Evolutionary conservation across 1,284 basidiomycete genomes (phyloP).

Genomic region (Xanthoconium separans): DNA sequence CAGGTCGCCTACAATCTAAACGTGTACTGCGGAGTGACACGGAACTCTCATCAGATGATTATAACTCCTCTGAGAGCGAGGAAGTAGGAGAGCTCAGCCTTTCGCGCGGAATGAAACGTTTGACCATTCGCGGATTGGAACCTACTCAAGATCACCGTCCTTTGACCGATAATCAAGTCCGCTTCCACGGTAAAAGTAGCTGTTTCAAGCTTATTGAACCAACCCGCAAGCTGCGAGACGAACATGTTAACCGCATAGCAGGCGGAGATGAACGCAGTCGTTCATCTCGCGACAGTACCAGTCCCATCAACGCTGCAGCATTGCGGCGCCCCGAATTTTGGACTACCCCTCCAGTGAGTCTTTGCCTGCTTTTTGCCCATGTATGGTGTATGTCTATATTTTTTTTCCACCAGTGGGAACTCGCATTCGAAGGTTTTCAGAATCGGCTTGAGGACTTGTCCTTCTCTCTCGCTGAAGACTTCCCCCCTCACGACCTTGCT

Average conservation of each 20-base stretch:
- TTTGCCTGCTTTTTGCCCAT: background rate
- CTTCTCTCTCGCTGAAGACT: conserved; percentile 40
- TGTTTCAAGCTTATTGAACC: conserved; percentile 52
- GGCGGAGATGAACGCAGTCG: conserved; percentile 17
- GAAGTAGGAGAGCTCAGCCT: conserved; percentile 38
- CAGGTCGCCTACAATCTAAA: conserved; percentile 9
- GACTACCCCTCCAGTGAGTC: conserved; percentile 36
- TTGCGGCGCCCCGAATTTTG: conserved; percentile 35
- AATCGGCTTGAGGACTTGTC: conserved; percentile 37
- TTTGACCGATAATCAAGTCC: conserved; percentile 37
- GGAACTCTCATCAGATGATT: conserved; percentile 35
- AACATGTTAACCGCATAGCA: conserved; percentile 38
- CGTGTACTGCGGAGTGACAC: conserved; percentile 29
- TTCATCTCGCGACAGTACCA: conserved; percentile 19
- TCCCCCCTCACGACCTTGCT: conserved; percentile 61
- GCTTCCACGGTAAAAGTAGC: conserved; percentile 66
- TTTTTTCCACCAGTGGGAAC: conserved; percentile 52
- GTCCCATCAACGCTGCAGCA: conserved; percentile 24
- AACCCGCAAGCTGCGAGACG: conserved; percentile 51
- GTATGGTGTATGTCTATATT: background rate
- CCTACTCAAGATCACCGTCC: conserved; percentile 26
- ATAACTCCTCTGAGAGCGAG: conserved; percentile 41
- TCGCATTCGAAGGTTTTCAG: conserved; percentile 49
- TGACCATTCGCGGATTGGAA: conserved; percentile 40
- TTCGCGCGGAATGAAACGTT: conserved; percentile 38